Evolutionary conservation across 192 early-diverging fungal genomes (phyloP).

Genomic region (Coemansia sp.): DNA sequence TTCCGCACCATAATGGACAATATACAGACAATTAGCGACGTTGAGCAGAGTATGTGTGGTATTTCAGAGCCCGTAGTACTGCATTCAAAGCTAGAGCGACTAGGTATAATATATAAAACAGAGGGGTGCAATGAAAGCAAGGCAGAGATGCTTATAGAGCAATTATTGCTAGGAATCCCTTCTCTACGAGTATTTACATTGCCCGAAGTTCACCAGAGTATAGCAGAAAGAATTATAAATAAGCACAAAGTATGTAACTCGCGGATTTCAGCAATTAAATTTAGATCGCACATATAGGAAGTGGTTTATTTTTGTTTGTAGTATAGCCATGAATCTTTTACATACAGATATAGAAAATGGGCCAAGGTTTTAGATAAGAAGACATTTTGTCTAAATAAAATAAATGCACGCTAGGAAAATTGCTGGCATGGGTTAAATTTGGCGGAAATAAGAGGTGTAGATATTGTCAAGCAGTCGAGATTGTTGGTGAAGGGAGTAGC

Average conservation of each 20-base stretch:
- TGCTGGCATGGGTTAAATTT: too few relatives aligned
- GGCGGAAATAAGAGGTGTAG: too few relatives aligned
- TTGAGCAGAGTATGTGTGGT: not conserved
- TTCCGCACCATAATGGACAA: not conserved
- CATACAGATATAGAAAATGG: too few relatives aligned
- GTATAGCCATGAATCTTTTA: too few relatives aligned
- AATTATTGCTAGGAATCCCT: not conserved
- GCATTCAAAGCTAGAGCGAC: not conserved
- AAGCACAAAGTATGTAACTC: not conserved
- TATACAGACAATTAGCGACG: not conserved
- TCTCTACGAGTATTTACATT: not conserved
- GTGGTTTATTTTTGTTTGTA: not conserved
- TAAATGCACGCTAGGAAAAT: too few relatives aligned
- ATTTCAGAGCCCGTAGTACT: not conserved
- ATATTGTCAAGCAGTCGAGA: not conserved
- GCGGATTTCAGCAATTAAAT: not conserved
- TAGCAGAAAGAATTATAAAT: not conserved
- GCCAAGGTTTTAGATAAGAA: too few relatives aligned
- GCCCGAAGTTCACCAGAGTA: not conserved
- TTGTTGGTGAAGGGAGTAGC: not conserved
- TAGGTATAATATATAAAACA: not conserved
- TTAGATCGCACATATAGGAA: not conserved
- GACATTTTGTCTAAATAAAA: too few relatives aligned
- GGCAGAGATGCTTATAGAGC: not conserved
- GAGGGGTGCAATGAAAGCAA: not conserved